A percentile compares a stretch with the other conserved stretches of the same genome.
These are phyloP conservation scores for thale cress (Arabidopsis thaliana) DNA, from an alignment of 345 rosid genomes.

Conservation along the genomic window TAIR10.1 NC_003075.7:13972001-13972500, in stretches of 20 bases:
- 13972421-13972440: not conserved
- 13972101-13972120: conserved; percentile 61
- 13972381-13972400: conserved; percentile 97
- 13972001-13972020: conserved; percentile 9
- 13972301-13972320: conserved; percentile 87
- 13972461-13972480: conserved; percentile 27
- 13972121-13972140: conserved; percentile 66
- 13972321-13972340: conserved; percentile 83
- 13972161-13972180: conserved; percentile 64
- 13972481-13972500: conserved; percentile 95
- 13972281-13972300: conserved; percentile 98
- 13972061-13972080: conserved; percentile 77
- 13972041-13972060: conserved; percentile 23
- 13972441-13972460: not conserved
- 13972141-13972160: conserved; percentile 51
- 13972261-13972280: conserved; percentile 60
- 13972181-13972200: conserved; percentile 59
- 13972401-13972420: conserved; percentile 28
- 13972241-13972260: not conserved
- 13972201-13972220: not conserved
- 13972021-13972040: not conserved
- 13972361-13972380: conserved; percentile 95
- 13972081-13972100: conserved; percentile 69
- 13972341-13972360: conserved; percentile 82
- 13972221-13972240: not conserved